phyloP scores from a whole-genome alignment of 257 asterid genomes.

The Lithospermum erythrorhizon region DNA sequence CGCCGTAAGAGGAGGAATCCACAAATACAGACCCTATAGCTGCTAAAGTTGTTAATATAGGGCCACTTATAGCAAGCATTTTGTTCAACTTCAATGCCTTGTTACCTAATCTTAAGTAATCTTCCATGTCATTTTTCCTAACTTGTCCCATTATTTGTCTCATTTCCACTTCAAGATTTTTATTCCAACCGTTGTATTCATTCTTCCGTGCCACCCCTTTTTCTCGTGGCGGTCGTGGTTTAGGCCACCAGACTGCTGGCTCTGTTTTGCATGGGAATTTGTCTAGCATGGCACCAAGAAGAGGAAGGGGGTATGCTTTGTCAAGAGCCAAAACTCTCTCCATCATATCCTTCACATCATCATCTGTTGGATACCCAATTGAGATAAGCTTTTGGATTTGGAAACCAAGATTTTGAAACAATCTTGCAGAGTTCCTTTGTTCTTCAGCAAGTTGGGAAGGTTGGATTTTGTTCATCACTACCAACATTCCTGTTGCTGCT shows the following conservation, averaged over 20 bases:
- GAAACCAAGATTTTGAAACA: slow-evolving; percentile 37
- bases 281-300: slow-evolving; percentile 36
- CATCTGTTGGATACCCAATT: slow-evolving; percentile 21
- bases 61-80: slow-evolving; percentile 30
- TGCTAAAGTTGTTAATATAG: slow-evolving; percentile 48
- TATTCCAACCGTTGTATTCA: slow-evolving; percentile 36
- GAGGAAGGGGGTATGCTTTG: too few species aligned
- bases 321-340: slow-evolving; percentile 34
- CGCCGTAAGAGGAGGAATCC: slow-evolving; percentile 23
- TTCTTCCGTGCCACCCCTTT: neutral
- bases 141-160: slow-evolving; percentile 25
- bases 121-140: slow-evolving; percentile 32
- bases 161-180: slow-evolving; percentile 47
- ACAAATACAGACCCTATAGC: slow-evolving; percentile 34
- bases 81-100: slow-evolving; percentile 48
- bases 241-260: slow-evolving; percentile 34
- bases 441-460: slow-evolving; percentile 75
- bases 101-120: slow-evolving; percentile 37
- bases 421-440: slow-evolving; percentile 50
- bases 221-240: slow-evolving; percentile 10
- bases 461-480: slow-evolving; percentile 42
- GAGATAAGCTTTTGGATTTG: slow-evolving; percentile 34
- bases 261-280: slow-evolving; percentile 22
- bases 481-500: slow-evolving; percentile 38
- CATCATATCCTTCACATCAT: slow-evolving; percentile 39